phyloP scores from a whole-genome alignment of 768 basidiomycete species.

The Paxillus involutus region DNA sequence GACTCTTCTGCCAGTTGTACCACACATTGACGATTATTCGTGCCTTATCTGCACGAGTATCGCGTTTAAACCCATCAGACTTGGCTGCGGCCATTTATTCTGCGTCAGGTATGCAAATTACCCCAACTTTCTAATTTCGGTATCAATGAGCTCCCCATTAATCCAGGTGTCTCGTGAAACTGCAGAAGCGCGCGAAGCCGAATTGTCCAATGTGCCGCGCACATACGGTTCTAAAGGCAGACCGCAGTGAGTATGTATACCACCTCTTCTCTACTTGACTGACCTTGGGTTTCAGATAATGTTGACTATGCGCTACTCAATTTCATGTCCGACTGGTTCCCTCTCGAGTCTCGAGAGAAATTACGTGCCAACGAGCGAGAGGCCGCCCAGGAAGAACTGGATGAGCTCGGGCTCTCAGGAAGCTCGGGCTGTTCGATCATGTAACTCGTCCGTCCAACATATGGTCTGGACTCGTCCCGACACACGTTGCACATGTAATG shows the following conservation, averaged over 20 bases:
- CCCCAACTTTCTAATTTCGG: conserved; percentile 3
- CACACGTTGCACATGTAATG: neutral
- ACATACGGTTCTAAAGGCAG: conserved; percentile 72
- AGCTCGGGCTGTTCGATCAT: conserved; percentile 37
- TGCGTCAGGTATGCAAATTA: conserved; percentile 52
- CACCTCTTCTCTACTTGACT: neutral
- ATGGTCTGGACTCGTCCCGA: neutral
- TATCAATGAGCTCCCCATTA: conserved; percentile 11
- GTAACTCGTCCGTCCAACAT: conserved; percentile 22
- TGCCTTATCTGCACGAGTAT: conserved; percentile 88
- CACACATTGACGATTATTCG: conserved; percentile 78
- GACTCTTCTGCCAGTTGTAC: conserved; percentile 77
- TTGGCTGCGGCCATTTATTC: conserved; percentile 78
- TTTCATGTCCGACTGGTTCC: conserved; percentile 81
- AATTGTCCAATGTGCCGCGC: conserved; percentile 87
- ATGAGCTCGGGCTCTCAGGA: conserved; percentile 55
- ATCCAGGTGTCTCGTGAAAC: conserved; percentile 73
- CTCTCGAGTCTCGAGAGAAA: conserved; percentile 75
- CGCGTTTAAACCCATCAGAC: conserved; percentile 89
- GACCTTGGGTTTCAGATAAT: conserved; percentile 48
- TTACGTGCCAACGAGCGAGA: conserved; percentile 74
- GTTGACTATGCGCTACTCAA: conserved; percentile 59
- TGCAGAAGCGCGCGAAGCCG: conserved; percentile 77
- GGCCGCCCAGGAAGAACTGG: conserved; percentile 64
- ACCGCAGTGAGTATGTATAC: conserved; percentile 56